Percentiles rank a stretch among this genome's conserved stretches.
These are phyloP conservation scores for Fusarium cyanostomum DNA, from an alignment of 2,329 filamentous ascomycete genomes.

Conservation along the genomic window DNA sequence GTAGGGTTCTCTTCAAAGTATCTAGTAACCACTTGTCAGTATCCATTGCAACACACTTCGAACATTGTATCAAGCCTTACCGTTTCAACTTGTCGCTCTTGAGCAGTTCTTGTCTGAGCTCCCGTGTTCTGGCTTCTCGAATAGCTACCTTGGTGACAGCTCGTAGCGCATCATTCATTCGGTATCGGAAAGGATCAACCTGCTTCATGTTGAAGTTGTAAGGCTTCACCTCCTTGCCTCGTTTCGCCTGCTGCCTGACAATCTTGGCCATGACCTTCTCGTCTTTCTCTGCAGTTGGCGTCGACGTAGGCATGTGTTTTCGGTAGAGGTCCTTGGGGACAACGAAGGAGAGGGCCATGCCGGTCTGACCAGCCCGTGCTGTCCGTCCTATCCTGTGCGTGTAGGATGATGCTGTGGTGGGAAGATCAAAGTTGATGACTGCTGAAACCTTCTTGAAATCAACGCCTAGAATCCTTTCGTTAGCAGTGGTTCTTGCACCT, in stretches of 20 bases:
- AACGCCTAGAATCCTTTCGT: conserved; percentile 59
- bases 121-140: conserved; percentile 86
- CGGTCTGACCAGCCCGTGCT: conserved; percentile 87
- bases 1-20: conserved; percentile 98
- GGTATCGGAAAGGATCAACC: conserved; percentile 92
- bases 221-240: conserved; percentile 82
- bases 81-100: conserved; percentile 94
- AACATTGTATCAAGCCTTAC: conserved; percentile 32
- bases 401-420: conserved; percentile 87
- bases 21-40: conserved; percentile 38
- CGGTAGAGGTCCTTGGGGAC: conserved; percentile 83
- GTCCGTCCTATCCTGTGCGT: conserved; percentile 97
- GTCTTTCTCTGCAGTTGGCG: conserved; percentile 80
- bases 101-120: conserved; percentile 87
- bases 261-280: conserved; percentile 87
- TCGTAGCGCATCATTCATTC: conserved; percentile 90
- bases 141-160: conserved; percentile 90
- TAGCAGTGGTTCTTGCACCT: conserved; percentile 9
- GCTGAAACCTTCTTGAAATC: conserved; percentile 96
- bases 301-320: conserved; percentile 88
- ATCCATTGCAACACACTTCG: neutral
- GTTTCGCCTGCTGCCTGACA: conserved; percentile 78
- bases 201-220: conserved; percentile 96
- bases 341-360: conserved; percentile 96
- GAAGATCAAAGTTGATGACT: conserved; percentile 97